Evolutionary conservation across 1,284 basidiomycete genomes (phyloP).

Genomic region (Macrocystidia cucumis): DNA sequence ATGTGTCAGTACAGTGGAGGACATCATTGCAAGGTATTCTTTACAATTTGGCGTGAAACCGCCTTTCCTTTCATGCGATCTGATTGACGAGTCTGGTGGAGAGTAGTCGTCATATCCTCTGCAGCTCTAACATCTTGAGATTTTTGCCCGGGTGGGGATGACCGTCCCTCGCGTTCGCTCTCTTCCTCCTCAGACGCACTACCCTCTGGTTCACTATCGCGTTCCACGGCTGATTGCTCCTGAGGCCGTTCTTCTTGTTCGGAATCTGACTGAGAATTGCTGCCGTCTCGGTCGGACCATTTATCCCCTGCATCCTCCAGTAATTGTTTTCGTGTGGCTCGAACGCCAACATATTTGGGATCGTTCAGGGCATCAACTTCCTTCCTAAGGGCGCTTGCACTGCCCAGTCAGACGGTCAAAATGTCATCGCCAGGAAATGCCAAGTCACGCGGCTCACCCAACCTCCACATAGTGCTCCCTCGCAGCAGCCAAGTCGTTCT

Average conservation of each 20-base stretch:
- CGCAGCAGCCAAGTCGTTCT: conserved; percentile 27
- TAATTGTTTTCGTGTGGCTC: conserved; percentile 54
- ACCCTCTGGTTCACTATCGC: conserved; percentile 19
- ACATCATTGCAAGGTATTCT: conserved; percentile 20
- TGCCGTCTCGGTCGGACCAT: conserved; percentile 22
- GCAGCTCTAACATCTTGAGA: conserved; percentile 9
- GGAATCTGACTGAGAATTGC: conserved; percentile 18
- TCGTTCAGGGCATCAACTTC: conserved; percentile 54
- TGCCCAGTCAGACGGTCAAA: conserved; percentile 19
- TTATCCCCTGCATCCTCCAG: conserved; percentile 34
- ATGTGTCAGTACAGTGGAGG: conserved; percentile 4
- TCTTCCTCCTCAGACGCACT: conserved; percentile 14
- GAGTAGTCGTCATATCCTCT: conserved; percentile 43
- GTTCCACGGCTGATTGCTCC: conserved; percentile 23
- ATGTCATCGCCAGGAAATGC: conserved; percentile 7
- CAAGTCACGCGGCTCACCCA: conserved; percentile 38
- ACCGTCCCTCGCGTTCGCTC: conserved; percentile 8
- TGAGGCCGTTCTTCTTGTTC: conserved; percentile 9
- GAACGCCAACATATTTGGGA: conserved; percentile 71
- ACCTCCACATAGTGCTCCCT: conserved; percentile 81
- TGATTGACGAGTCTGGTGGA: conserved; percentile 54
- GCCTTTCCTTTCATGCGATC: conserved; percentile 75
- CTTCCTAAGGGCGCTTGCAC: conserved; percentile 64
- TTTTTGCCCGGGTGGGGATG: neutral
- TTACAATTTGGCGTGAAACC: conserved; percentile 75